Evolutionary conservation across 257 asterid species (phyloP).

Genomic region (Plantago major): DNA sequence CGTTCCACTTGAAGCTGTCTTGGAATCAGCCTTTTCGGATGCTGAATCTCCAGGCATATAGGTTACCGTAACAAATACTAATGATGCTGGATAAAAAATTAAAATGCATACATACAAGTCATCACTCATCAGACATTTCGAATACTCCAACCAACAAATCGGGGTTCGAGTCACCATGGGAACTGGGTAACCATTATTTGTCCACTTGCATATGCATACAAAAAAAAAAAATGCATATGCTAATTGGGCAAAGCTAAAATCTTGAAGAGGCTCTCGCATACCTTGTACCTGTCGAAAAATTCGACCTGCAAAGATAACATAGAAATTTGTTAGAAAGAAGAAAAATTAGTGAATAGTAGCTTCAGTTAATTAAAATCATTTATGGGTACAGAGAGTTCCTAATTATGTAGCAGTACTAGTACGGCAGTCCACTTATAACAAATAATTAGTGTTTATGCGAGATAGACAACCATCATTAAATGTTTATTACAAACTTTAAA

Average conservation of each 20-base stretch:
- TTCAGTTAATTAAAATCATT: neutral
- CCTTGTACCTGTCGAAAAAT: conserved; percentile 92
- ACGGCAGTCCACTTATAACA: too few relatives aligned
- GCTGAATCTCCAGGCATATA: neutral
- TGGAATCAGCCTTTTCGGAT: neutral
- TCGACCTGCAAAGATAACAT: conserved; percentile 60
- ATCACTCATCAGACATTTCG: conserved; percentile 4
- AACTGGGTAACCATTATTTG: too few relatives aligned
- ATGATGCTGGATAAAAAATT: neutral
- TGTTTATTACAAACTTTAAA: neutral
- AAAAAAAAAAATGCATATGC: neutral
- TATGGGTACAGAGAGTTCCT: neutral
- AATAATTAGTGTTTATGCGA: neutral
- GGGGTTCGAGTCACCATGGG: too few relatives aligned
- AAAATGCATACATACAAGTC: conserved; percentile 4
- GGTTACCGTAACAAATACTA: neutral
- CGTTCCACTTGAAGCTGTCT: neutral
- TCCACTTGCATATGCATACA: too few relatives aligned
- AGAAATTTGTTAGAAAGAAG: conserved; percentile 22
- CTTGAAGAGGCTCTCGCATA: conserved; percentile 25
- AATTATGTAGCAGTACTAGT: neutral
- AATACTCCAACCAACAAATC: neutral
- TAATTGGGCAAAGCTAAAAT: neutral
- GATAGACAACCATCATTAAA: conserved; percentile 5
- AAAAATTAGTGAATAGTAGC: neutral